phyloP scores from a whole-genome alignment of 2,329 filamentous ascomycete species.

The Pseudogymnoascus sp. region DNA sequence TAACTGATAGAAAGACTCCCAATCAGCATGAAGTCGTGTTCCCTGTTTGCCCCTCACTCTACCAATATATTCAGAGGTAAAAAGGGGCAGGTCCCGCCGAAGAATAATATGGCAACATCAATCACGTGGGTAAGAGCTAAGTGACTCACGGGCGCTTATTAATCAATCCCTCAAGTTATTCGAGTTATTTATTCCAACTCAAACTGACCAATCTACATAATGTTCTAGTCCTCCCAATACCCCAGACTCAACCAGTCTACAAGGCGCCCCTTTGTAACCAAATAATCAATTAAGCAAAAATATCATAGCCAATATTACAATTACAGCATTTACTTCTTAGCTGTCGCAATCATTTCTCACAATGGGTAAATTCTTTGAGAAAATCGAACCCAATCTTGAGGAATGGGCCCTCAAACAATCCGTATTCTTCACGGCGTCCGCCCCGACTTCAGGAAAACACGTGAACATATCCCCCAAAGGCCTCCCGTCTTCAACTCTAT shows the following conservation, averaged over 20 bases:
- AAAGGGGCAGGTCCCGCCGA: background rate
- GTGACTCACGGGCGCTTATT: conserved; percentile 4
- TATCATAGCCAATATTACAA: background rate
- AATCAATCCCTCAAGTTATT: background rate
- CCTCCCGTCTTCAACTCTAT: conserved; percentile 53
- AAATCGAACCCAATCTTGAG: conserved; percentile 47
- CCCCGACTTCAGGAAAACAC: conserved; percentile 59
- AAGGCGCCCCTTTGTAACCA: background rate
- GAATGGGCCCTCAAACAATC: conserved; percentile 61
- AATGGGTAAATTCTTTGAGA: conserved; percentile 55
- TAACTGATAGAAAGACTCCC: background rate
- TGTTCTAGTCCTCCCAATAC: background rate
- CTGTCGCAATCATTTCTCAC: conserved; percentile 4
- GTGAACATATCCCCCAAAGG: conserved; percentile 77
- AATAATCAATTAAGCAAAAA: background rate
- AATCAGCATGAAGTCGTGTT: background rate
- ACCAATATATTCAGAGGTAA: background rate
- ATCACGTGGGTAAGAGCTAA: background rate
- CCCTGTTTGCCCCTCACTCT: background rate
- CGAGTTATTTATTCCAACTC: background rate
- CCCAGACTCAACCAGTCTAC: background rate
- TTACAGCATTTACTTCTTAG: background rate
- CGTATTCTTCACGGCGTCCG: conserved; percentile 70
- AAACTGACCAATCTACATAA: background rate
- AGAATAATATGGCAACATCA: background rate